phyloP scores from a whole-genome alignment of 805 yeast genomes.

The Teunomyces gatunensis region DNA sequence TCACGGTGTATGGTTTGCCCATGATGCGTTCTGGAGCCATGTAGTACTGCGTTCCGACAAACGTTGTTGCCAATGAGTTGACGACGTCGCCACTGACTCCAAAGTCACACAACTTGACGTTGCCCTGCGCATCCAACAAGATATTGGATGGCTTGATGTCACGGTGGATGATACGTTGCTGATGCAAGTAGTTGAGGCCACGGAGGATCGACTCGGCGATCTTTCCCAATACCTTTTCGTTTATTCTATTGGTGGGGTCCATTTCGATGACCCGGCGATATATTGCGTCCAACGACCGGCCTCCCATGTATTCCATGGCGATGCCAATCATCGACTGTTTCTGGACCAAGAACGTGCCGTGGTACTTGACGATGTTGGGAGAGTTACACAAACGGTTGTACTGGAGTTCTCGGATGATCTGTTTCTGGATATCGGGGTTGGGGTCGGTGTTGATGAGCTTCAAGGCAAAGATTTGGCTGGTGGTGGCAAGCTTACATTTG shows the following conservation, averaged over 20 bases:
- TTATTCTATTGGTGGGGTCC: conserved; percentile 73
- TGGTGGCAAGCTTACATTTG: conserved; percentile 55
- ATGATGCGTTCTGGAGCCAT: conserved; percentile 98
- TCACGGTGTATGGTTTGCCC: conserved; percentile 93
- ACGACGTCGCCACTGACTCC: conserved; percentile 98
- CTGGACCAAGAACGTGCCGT: conserved; percentile 85
- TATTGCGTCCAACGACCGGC: conserved; percentile 86
- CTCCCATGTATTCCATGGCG: conserved; percentile 98
- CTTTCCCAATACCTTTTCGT: conserved; percentile 90
- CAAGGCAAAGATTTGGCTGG: conserved; percentile 71
- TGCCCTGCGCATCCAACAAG: conserved; percentile 68
- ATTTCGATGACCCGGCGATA: conserved; percentile 69
- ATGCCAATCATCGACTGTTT: conserved; percentile 79
- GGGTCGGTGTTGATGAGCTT: conserved; percentile 73
- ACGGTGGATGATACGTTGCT: conserved; percentile 84
- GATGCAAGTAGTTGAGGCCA: conserved; percentile 87
- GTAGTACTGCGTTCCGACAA: conserved; percentile 95
- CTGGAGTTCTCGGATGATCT: conserved; percentile 85
- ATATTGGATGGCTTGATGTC: conserved; percentile 97
- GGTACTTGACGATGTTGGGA: conserved; percentile 84
- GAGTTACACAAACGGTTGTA: conserved; percentile 81
- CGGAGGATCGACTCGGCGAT: conserved; percentile 81
- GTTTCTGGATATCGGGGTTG: conserved; percentile 84
- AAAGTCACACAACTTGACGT: conserved; percentile 91
- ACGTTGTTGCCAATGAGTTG: conserved; percentile 91